Percentiles rank a stretch among this genome's conserved stretches.
Conservation (phyloP, 768 basidiomycete genomes). For the Daedaleopsis sinensis region DNA sequence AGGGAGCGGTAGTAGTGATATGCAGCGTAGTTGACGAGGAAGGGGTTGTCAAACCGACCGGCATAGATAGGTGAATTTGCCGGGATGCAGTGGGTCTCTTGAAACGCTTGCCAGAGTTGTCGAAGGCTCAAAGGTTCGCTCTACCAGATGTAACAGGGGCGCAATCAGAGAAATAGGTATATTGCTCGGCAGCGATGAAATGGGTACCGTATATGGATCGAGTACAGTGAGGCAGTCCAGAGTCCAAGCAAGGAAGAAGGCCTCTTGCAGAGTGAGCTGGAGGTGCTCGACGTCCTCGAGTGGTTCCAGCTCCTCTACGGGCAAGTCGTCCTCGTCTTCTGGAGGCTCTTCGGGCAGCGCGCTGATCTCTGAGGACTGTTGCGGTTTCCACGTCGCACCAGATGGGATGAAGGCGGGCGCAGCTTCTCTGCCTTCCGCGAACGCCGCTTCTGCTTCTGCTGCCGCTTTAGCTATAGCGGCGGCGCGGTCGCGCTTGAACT, state of each 20-base stretch:
- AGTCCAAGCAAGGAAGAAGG: slow-evolving; percentile 86
- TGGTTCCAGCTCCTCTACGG: slow-evolving; percentile 50
- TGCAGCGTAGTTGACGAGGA: slow-evolving; percentile 84
- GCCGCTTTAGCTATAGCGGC: slow-evolving; percentile 82
- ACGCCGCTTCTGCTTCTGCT: slow-evolving; percentile 77
- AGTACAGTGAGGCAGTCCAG: slow-evolving; percentile 79
- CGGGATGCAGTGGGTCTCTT: slow-evolving; percentile 50
- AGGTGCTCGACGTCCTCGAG: slow-evolving; percentile 85
- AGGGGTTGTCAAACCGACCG: slow-evolving; percentile 83
- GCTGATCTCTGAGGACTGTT: slow-evolving; percentile 30
- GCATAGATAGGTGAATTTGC: slow-evolving; percentile 31
- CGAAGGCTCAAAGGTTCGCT: slow-evolving; percentile 54
- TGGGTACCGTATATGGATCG: slow-evolving; percentile 62
- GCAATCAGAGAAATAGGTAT: slow-evolving; percentile 1
- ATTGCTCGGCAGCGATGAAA: not conserved
- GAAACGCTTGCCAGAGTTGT: slow-evolving; percentile 69
- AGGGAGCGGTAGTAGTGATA: slow-evolving; percentile 96
- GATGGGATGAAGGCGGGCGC: slow-evolving; percentile 74
- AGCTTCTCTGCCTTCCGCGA: slow-evolving; percentile 68
- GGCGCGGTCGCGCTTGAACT: slow-evolving; percentile 93
- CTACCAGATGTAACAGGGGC: slow-evolving; percentile 35
- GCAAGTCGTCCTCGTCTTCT: slow-evolving; percentile 39
- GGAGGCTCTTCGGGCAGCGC: slow-evolving; percentile 15
- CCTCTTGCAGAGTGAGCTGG: slow-evolving; percentile 87
- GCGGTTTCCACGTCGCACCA: slow-evolving; percentile 78